Evolutionary conservation across 148 eudicot species (phyloP).

Genomic region (Fagopyrum esculentum): DNA sequence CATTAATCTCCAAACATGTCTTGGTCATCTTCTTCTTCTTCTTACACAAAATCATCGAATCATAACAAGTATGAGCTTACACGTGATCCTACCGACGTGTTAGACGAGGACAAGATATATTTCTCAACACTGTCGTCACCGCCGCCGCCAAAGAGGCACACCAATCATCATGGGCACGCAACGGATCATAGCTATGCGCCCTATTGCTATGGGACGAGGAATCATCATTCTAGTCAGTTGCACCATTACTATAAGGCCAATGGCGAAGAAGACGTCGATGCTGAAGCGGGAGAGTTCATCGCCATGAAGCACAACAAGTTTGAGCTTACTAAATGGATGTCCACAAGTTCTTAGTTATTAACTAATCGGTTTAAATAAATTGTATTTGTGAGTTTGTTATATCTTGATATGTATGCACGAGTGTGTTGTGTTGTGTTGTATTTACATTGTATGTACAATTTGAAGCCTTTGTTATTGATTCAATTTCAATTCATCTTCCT

Average conservation of each 20-base stretch:
- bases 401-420: background rate
- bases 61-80: background rate
- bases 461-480: background rate
- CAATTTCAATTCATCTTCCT: background rate
- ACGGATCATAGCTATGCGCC: no score
- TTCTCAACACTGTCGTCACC: conserved; percentile 12
- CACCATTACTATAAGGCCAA: background rate
- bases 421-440: background rate
- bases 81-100: background rate
- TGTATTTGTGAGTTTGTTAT: no score
- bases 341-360: background rate
- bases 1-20: background rate
- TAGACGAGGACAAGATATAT: conserved; percentile 8
- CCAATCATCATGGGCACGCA: background rate
- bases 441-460: background rate
- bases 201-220: background rate
- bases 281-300: conserved; percentile 11
- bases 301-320: conserved; percentile 14
- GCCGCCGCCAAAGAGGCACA: background rate
- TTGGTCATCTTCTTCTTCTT: background rate
- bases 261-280: conserved; percentile 6
- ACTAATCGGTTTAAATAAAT: no score
- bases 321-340: conserved; percentile 1
- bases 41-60: background rate
- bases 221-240: background rate